phyloP scores from a whole-genome alignment of 768 basidiomycete species.

The Coprinellus aureogranulatus region DNA sequence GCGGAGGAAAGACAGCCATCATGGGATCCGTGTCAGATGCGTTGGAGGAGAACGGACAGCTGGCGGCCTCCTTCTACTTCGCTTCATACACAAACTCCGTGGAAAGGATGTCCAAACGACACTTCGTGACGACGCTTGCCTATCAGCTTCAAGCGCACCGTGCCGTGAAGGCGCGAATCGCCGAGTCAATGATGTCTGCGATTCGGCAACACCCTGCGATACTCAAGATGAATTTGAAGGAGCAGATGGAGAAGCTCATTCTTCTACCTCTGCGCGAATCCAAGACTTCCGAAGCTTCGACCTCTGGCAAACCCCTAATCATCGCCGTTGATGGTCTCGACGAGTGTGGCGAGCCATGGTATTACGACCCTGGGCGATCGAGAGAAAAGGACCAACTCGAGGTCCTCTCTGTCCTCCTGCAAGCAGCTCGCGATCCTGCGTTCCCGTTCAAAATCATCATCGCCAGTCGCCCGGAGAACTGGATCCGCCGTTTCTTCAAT shows the following conservation, averaged over 20 bases:
- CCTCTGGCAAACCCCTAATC: not conserved
- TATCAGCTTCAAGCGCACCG: not conserved
- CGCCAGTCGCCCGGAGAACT: conserved; percentile 1
- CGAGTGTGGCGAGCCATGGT: not conserved
- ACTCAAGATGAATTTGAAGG: not conserved
- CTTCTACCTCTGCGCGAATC: not conserved
- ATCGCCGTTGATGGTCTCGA: conserved; percentile 8
- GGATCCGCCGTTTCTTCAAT: not conserved
- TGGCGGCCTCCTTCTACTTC: too few species aligned
- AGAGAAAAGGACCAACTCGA: not conserved
- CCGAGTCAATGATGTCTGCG: not conserved
- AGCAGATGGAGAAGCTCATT: not conserved
- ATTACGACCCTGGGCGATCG: not conserved
- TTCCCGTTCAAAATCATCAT: conserved; percentile 1
- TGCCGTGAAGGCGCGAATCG: too few species aligned
- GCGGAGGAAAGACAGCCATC: too few species aligned
- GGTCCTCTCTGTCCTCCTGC: not conserved
- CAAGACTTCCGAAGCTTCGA: too few species aligned
- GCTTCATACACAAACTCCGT: too few species aligned
- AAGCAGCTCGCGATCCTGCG: not conserved
- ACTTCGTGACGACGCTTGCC: not conserved
- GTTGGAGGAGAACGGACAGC: too few species aligned
- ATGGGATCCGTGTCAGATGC: too few species aligned
- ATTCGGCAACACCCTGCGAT: not conserved
- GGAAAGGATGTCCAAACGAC: too few species aligned